Conservation (phyloP, 1,284 basidiomycete species). For the Volvariella volvacea region DNA sequence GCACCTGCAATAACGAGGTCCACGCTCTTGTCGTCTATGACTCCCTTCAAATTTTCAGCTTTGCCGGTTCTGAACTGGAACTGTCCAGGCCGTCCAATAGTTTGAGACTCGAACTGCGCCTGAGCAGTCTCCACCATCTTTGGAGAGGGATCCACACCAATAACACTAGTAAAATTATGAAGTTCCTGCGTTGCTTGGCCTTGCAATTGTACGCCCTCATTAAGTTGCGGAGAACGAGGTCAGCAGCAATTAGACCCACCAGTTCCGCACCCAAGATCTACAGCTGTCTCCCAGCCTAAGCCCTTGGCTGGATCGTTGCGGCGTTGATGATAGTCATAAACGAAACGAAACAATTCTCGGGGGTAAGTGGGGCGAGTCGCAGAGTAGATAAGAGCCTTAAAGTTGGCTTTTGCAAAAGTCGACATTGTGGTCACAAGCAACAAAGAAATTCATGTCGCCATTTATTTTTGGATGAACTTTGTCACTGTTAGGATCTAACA, state of each 20-base stretch:
- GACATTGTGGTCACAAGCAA: constrained; percentile 55
- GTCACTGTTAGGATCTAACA: too few relatives aligned
- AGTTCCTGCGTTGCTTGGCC: constrained; percentile 66
- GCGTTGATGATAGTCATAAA: constrained; percentile 51
- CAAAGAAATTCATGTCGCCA: too few relatives aligned
- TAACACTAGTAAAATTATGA: constrained; percentile 48
- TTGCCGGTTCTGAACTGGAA: constrained; percentile 18
- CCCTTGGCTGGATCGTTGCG: constrained; percentile 22
- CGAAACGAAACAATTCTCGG: constrained; percentile 48
- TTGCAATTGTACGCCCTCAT: constrained; percentile 16
- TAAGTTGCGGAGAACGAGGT: constrained; percentile 6
- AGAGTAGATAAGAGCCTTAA: constrained; percentile 61
- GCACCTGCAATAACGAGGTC: constrained; percentile 74
- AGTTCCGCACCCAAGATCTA: constrained; percentile 83
- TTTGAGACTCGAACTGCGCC: constrained; percentile 20
- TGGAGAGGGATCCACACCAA: constrained; percentile 69
- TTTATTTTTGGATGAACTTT: too few relatives aligned
- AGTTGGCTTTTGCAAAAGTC: constrained; percentile 58
- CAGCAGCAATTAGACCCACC: constrained; percentile 34
- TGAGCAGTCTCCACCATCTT: constrained; percentile 70
- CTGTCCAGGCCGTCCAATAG: constrained; percentile 1
- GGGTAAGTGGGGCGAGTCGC: constrained; percentile 66
- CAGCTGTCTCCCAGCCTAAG: constrained; percentile 43
- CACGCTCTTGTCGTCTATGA: constrained; percentile 50
- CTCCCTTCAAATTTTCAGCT: constrained; percentile 44